Evolutionary conservation across 2,329 filamentous ascomycete genomes (phyloP), one percentile per base, ranked within the genome.

Genomic region (Aspergillus clavatus): DNA sequence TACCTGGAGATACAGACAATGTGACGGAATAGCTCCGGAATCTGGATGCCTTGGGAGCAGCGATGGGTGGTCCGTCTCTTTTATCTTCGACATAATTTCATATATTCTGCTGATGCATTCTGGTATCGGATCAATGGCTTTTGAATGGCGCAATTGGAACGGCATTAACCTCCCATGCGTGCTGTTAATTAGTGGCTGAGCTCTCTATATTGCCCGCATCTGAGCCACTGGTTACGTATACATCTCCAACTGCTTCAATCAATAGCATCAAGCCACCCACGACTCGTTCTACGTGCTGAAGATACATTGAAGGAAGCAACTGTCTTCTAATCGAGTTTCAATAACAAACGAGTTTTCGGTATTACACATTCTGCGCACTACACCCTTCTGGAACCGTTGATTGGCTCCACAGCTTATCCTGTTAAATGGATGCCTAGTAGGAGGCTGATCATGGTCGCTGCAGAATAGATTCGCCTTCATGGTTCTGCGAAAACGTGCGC

Each of bases 401-500:
- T 40, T n/a, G 16, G 45, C 46, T 28, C 38, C 39, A 31, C 42
- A 43, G 45, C 28, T 45, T 48, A 44, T 47, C 43, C 41, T 43
- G 41, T 45, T 49, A 28, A 41, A 42, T 45, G 31, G 24, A 37
- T 46, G 44, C 48, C 43, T 45, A 42, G n/a, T n/a, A n/a, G 35
- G 31, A 35, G 18, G 41, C 27, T 39, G 44, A 40, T 41, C 37
- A 42, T 27, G 42, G 33, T 27, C 27, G 40, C 37, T 33, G 42
- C 38, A 40, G 31, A 36, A 40, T 28, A 18, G 40, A 50, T 49
- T 44, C 51, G 51, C 52, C 58, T 62, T 64, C 53, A 69, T 68
- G 66, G 66, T 67, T 53, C 56, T 68, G 54, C 64, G 65, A 49
- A 68, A 68, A 56, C 57, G 56, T 53, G 63, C 62, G 50, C 65